Evolutionary conservation across 148 eudicot genomes (phyloP).

Genomic region (Pharnaceum exiguum): DNA sequence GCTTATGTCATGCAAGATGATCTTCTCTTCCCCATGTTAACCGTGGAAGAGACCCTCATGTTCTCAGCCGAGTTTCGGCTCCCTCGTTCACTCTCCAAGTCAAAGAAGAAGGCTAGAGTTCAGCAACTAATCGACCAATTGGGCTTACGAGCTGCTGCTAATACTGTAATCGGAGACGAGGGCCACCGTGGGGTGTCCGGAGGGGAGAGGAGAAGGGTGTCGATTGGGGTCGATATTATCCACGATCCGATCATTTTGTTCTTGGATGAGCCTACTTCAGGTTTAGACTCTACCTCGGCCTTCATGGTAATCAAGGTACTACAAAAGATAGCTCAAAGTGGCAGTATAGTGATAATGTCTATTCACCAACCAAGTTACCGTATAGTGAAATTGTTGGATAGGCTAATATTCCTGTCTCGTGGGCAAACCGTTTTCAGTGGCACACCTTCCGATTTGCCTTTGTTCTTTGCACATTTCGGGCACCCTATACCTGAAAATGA

Average conservation of each 20-base stretch:
- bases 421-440: constrained; percentile 85
- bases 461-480: constrained; percentile 62
- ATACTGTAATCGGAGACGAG: constrained; percentile 82
- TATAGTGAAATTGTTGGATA: constrained; percentile 61
- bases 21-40: constrained; percentile 72
- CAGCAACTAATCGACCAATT: constrained; percentile 74
- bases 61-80: constrained; percentile 82
- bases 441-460: constrained; percentile 41
- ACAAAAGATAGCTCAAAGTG: constrained; percentile 78
- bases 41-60: constrained; percentile 80
- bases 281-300: constrained; percentile 83
- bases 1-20: constrained; percentile 98
- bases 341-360: constrained; percentile 81
- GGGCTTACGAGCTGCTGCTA: constrained; percentile 73
- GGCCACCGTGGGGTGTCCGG: constrained; percentile 97
- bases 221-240: constrained; percentile 80
- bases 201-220: constrained; percentile 77
- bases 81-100: constrained; percentile 56
- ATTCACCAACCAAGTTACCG: constrained; percentile 86
- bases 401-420: constrained; percentile 58
- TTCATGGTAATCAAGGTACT: constrained; percentile 81
- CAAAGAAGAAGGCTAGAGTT: constrained; percentile 65
- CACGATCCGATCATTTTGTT: constrained; percentile 84
- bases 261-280: constrained; percentile 88
- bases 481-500: constrained; percentile 73